Conservation (phyloP, 2,329 filamentous ascomycete species). For the Ilyonectria mors-panacis region DNA sequence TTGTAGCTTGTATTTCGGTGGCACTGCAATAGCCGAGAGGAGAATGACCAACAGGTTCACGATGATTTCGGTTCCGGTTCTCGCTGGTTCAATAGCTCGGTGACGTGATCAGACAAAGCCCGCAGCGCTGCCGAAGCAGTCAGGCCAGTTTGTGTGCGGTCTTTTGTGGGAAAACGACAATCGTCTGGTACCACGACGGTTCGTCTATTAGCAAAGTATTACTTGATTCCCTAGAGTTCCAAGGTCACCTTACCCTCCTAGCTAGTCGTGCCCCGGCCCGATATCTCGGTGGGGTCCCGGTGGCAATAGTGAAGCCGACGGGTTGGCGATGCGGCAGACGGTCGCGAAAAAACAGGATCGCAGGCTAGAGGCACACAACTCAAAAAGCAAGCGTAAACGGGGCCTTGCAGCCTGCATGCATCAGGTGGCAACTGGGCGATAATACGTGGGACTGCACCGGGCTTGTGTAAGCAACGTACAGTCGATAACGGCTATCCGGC, state of each 20-base stretch:
- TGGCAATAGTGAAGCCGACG: constrained; percentile 16
- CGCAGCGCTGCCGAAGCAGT: not conserved
- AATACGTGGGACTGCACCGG: not conserved
- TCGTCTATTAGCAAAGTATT: constrained; percentile 3
- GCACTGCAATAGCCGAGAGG: not conserved
- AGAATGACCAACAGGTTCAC: not conserved
- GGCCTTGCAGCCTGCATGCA: constrained; percentile 36
- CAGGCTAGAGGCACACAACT: constrained; percentile 14
- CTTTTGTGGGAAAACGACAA: constrained; percentile 1
- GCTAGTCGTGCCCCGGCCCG: constrained; percentile 19
- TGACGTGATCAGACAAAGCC: not conserved
- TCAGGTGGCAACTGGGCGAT: constrained; percentile 9
- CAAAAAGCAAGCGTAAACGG: constrained; percentile 30
- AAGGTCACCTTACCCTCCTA: constrained; percentile 30
- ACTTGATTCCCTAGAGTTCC: constrained; percentile 2
- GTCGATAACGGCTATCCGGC: constrained; percentile 24
- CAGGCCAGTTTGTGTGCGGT: constrained; percentile 1
- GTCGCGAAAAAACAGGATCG: constrained; percentile 18
- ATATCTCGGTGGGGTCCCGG: constrained; percentile 26
- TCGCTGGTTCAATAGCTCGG: not conserved
- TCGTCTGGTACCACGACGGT: constrained; percentile 10
- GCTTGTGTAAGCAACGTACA: constrained; percentile 5
- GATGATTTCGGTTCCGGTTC: not conserved
- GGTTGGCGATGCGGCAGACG: not conserved
- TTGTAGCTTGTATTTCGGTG: not conserved